Base-by-base conservation (phyloP, 345 rosid genomes). In the Eucalyptus cloeziana region DNA sequence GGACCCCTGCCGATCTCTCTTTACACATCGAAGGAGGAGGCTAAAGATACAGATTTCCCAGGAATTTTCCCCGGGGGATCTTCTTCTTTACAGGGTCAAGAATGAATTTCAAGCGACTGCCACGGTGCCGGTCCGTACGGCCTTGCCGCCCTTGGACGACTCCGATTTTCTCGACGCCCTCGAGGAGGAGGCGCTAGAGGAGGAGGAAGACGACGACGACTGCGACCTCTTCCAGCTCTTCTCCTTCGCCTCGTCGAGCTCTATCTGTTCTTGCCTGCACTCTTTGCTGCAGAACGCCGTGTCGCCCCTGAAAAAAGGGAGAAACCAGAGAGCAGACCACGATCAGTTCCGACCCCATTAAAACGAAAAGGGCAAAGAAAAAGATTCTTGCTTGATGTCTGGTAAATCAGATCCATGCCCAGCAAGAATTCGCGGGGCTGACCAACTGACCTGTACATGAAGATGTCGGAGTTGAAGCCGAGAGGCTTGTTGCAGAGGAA, bases 251-350 rank as follows among this genome's bases (percentile, higher is more conserved):
- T 94, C 98, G 62, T 96, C 99, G 12, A 89, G 87, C 87, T 96
- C 98, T 79, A 97, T 96, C 89, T 94, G 99, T 87, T 96, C 97
- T 91, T 95, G 92, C 58, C 99, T 94, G 92, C 98, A 97, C 92
- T 95, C 98, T 85, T 94, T 90, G 94, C 98, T 96, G 89, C 98
- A 94, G 85, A 96, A 96, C 67, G 98, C 94, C 5, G 95, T 94
- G 90, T 95, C 91, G 62, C 98, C 98, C 88, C 98, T 95, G 95
- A 94, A 92, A 22, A 2, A 69, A 7, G 17, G 19, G 33, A 37
- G 25, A 14, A 54, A 86, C 56, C 33, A 87, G 40, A 10, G 40
- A 51, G 27, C 50, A 58, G 8, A 17, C 30, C 22, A 6, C 43
- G 31, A 40, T 87, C 62, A 45, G 40, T 7, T n/a, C 44, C 6